Conservation (phyloP, 495 filamentous ascomycete genomes). For the Lasiosphaeria ovina region DNA sequence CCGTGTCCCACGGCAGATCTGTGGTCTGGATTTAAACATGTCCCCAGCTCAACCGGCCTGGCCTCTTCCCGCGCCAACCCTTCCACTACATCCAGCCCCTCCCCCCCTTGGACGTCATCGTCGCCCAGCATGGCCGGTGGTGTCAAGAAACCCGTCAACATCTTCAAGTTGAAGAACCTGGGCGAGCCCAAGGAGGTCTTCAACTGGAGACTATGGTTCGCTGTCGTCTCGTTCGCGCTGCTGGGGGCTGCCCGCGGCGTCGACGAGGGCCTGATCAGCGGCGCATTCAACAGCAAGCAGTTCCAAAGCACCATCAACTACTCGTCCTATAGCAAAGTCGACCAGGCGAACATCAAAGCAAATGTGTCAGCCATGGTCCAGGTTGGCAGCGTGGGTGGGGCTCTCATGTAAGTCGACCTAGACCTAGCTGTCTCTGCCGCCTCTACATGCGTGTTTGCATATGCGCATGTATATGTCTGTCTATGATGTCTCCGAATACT, state of each 20-base stretch:
- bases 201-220: slow-evolving; percentile 66
- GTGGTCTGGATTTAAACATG: too few relatives aligned
- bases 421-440: background rate
- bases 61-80: background rate
- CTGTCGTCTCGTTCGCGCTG: slow-evolving; percentile 64
- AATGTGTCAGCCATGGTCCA: slow-evolving; percentile 75
- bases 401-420: slow-evolving; percentile 51
- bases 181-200: slow-evolving; percentile 57
- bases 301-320: slow-evolving; percentile 62
- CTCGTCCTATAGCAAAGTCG: slow-evolving; percentile 49
- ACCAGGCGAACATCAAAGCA: slow-evolving; percentile 59
- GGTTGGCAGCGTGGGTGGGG: slow-evolving; percentile 64
- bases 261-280: slow-evolving; percentile 72
- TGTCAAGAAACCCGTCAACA: slow-evolving; percentile 63
- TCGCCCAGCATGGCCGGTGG: slow-evolving; percentile 56
- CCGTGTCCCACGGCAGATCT: too few relatives aligned
- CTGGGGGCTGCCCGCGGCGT: slow-evolving; percentile 69
- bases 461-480: too few relatives aligned
- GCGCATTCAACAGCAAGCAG: slow-evolving; percentile 60
- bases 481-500: too few relatives aligned
- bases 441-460: too few relatives aligned
- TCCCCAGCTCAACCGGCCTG: too few relatives aligned
- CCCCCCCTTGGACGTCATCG: background rate
- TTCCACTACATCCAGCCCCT: background rate
- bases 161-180: slow-evolving; percentile 57